Conservation (phyloP, 371 early-diverging fungal species). For the Nematocida ausubeli region DNA sequence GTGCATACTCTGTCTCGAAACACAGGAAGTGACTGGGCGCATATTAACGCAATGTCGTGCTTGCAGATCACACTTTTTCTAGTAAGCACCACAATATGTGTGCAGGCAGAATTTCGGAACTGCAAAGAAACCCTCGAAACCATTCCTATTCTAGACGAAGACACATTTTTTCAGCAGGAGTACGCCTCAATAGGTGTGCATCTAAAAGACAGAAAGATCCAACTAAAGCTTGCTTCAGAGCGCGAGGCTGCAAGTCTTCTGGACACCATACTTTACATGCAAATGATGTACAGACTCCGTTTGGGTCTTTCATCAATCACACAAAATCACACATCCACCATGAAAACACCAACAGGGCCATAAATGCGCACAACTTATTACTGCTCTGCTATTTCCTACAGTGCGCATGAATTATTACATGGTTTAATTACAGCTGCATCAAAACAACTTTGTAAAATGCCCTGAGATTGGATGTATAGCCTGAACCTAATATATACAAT, state of each 20-base stretch:
- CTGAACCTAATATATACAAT: too few relatives aligned
- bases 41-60: conserved; percentile 1
- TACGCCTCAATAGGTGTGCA: not conserved
- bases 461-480: too few relatives aligned
- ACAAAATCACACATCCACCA: not conserved
- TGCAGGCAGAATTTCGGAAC: conserved; percentile 6
- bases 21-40: conserved; percentile 1
- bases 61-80: not conserved
- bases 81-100: not conserved
- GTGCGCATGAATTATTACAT: too few relatives aligned
- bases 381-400: too few relatives aligned
- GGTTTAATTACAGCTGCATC: too few relatives aligned
- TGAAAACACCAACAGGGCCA: not conserved
- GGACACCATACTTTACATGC: not conserved
- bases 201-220: not conserved
- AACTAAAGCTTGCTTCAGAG: conserved; percentile 8
- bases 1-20: not conserved
- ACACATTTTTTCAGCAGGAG: not conserved
- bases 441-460: too few relatives aligned
- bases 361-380: too few relatives aligned
- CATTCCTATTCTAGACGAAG: not conserved
- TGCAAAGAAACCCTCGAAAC: conserved; percentile 2
- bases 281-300: not conserved
- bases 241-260: not conserved
- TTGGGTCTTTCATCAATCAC: not conserved